Evolutionary conservation across 31 red algal genomes (phyloP), one percentile per base, ranked within the genome.

Genomic region (Asparagopsis taxiformis): DNA sequence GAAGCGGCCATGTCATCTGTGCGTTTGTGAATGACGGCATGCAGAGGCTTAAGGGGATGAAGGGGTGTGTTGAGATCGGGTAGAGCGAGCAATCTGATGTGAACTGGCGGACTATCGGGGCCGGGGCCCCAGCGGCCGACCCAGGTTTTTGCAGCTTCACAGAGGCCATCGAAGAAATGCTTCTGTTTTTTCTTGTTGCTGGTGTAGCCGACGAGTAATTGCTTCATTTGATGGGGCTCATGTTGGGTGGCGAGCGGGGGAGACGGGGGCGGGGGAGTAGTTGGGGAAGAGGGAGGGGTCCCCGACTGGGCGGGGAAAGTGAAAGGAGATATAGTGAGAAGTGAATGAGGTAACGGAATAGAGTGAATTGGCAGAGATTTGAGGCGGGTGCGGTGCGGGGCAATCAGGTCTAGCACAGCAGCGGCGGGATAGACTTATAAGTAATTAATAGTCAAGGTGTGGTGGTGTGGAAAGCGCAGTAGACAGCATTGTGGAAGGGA

Each of bases 21-120:
- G 24, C 75, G 75, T 34, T 80, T 80, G 75, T 80, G 75, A 34
- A 80, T 4, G 31, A 80, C 20, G 22, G 75, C 75, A 19, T 80
- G 41, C 20, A 66, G 31, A n/a, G n/a, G n/a, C n/a, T n/a, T n/a
- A n/a, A n/a, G n/a, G n/a, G n/a, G n/a, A n/a, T n/a, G n/a, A n/a
- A n/a, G n/a, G n/a, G n/a, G n/a, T n/a, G n/a, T n/a, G n/a, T n/a
- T n/a, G n/a, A n/a, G n/a, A n/a, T n/a, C n/a, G n/a, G n/a, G n/a
- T n/a, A n/a, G n/a, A n/a, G n/a, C n/a, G n/a, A n/a, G n/a, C n/a
- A n/a, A n/a, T n/a, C n/a, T n/a, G n/a, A n/a, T n/a, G n/a, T n/a
- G n/a, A n/a, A n/a, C n/a, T n/a, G n/a, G n/a, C n/a, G n/a, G n/a
- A n/a, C n/a, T n/a, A n/a, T n/a, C 19, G 43, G 33, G 62, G 30